phyloP scores from a whole-genome alignment of 257 asterid genomes.

The Lycium barbarum region DNA sequence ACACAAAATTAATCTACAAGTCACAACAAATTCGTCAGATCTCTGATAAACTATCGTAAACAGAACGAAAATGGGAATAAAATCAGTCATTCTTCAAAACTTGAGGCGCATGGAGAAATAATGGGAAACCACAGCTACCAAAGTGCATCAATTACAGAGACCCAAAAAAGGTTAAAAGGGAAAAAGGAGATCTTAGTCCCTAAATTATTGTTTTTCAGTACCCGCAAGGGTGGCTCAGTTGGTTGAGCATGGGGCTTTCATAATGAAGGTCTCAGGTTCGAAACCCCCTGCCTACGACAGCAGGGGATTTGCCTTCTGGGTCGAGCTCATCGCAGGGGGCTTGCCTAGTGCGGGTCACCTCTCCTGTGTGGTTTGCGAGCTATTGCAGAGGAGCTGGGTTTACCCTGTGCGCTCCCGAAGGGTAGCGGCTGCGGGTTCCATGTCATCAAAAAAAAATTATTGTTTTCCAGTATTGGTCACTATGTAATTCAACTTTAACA shows the following conservation, averaged over 20 bases:
- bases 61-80: neutral
- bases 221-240: too few relatives aligned
- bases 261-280: too few relatives aligned
- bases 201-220: neutral
- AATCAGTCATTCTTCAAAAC: neutral
- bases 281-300: too few relatives aligned
- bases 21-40: constrained; percentile 6
- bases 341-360: too few relatives aligned
- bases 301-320: too few relatives aligned
- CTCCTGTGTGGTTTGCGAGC: too few relatives aligned
- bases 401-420: too few relatives aligned
- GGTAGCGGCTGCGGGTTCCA: too few relatives aligned
- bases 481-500: neutral
- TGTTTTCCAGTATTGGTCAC: neutral
- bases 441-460: too few relatives aligned
- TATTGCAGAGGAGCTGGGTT: too few relatives aligned
- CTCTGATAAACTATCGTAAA: constrained; percentile 6
- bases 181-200: constrained; percentile 1
- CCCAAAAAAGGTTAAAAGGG: neutral
- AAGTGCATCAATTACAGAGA: constrained; percentile 17
- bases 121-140: neutral
- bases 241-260: too few relatives aligned
- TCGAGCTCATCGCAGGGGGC: too few relatives aligned
- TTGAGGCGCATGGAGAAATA: neutral
- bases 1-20: neutral